Evolutionary conservation across 1,284 basidiomycete species (phyloP), one percentile per base, ranked within the genome.

Genomic region (Leccinum subfulvum): DNA sequence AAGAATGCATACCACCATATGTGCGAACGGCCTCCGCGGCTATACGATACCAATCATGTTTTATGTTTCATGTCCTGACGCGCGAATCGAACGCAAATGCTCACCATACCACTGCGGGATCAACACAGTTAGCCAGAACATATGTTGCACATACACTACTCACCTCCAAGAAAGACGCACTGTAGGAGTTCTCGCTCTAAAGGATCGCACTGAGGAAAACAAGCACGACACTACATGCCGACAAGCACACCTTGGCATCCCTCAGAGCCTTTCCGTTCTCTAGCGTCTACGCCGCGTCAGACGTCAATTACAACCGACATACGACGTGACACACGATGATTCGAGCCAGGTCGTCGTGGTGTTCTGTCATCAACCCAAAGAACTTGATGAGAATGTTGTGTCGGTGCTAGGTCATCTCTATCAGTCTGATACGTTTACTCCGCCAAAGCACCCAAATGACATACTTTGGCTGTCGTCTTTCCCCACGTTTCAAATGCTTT

Each of bases 261-360:
- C 80, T 78, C 58, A 96, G 79, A 3, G 93, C 83, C 80, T 98
- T 98, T 44, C 95, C 95, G 69, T 98, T 98, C 79, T 98, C 95
- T 65, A 93, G 79, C 5, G 93, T 94, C 91, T 94, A 62, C 26
- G 44, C 67, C 60, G 49, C 16, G 62, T 66, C 61, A 57, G 69
- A 65, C 60, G 47, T 66, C 52, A 60, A 65, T 39, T 33, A 56
- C 33, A 49, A 23, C 44, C 70, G 56, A 70, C 65, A 62, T 30
- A 14, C 41, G 16, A 56, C 18, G 26, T 28, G 14, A 77, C 87
- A 67, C 63, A 91, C 91, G 66, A 95, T 92, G 60, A 96, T 85
- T 49, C 86, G 84, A 11, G 86, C 86, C 39, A 97, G 80, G 72
- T 97, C 95, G 51, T 96, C 92, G 47, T 86, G 80, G 74, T 95